These are phyloP conservation scores for Hericium erinaceus DNA, from an alignment of 768 basidiomycete species.

Conservation along the genomic window DNA sequence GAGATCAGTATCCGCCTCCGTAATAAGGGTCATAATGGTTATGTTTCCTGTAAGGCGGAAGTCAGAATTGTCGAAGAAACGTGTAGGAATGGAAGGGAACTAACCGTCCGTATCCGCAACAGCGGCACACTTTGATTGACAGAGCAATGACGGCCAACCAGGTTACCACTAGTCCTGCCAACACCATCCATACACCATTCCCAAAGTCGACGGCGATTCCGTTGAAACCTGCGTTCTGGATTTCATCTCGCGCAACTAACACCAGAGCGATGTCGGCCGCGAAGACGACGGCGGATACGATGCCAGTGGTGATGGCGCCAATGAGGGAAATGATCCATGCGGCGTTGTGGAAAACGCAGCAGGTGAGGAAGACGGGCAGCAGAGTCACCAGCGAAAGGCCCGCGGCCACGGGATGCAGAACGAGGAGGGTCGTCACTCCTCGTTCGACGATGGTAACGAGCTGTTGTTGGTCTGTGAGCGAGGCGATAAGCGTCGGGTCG, in stretches of 20 bases:
- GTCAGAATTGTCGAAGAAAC: not conserved
- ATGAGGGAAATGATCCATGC: slow-evolving; percentile 50
- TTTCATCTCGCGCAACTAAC: slow-evolving; percentile 35
- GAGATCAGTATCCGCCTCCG: not conserved
- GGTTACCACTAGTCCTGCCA: slow-evolving; percentile 41
- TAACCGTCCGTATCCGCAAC: slow-evolving; percentile 36
- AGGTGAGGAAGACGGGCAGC: slow-evolving; percentile 20
- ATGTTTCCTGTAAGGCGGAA: not conserved
- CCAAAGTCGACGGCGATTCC: slow-evolving; percentile 46
- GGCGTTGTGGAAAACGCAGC: slow-evolving; percentile 35
- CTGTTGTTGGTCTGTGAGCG: slow-evolving; percentile 37
- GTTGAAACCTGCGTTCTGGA: slow-evolving; percentile 30
- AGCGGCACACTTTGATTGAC: slow-evolving; percentile 55
- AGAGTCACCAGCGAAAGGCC: slow-evolving; percentile 49
- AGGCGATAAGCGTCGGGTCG: slow-evolving; percentile 29
- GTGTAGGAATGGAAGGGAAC: not conserved
- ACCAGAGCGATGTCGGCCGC: slow-evolving; percentile 57
- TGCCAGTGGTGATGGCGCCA: slow-evolving; percentile 43
- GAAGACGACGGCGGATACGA: slow-evolving; percentile 46
- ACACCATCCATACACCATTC: slow-evolving; percentile 67
- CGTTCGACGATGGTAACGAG: slow-evolving; percentile 36
- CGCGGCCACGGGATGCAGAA: slow-evolving; percentile 61
- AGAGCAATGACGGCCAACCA: slow-evolving; percentile 58
- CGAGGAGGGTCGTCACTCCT: slow-evolving; percentile 37
- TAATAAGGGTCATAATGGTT: not conserved